A percentile compares a stretch with the other conserved stretches of the same genome.
phyloP scores from a whole-genome alignment of 306 rosid genomes.

The Rubus idaeus region DNA sequence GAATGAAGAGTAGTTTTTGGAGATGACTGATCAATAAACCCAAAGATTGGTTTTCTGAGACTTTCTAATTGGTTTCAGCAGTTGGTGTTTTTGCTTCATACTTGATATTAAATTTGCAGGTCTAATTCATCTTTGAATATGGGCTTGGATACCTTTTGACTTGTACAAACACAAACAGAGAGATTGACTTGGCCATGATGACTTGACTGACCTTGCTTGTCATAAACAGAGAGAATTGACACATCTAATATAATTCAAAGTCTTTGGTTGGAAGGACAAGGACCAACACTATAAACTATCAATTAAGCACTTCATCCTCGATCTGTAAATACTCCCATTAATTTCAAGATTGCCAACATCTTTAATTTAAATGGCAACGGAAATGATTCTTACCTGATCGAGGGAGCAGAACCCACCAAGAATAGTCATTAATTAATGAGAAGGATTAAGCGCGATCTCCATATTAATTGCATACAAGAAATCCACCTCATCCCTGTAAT shows the following conservation, averaged over 20 bases:
- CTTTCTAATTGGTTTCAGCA: slow-evolving; percentile 12
- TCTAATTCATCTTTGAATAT: not conserved
- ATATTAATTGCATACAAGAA: too few relatives aligned
- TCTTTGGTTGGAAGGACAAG: not conserved
- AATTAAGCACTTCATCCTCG: not conserved
- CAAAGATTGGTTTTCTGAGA: slow-evolving; percentile 15
- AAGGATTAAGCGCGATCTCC: too few relatives aligned
- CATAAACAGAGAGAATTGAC: not conserved
- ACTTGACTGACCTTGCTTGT: not conserved
- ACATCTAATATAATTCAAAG: not conserved
- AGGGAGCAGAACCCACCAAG: not conserved
- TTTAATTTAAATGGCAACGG: not conserved
- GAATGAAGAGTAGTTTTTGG: not conserved
- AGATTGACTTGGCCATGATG: slow-evolving; percentile 18
- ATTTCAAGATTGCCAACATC: not conserved
- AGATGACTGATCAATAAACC: not conserved
- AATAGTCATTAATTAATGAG: too few relatives aligned
- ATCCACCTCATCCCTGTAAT: too few relatives aligned
- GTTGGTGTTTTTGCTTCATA: slow-evolving; percentile 1
- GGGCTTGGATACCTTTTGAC: slow-evolving; percentile 10
- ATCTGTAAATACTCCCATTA: not conserved
- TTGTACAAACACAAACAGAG: not conserved
- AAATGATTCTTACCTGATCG: too few relatives aligned
- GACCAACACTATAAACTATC: not conserved
- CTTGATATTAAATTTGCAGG: not conserved